A percentile compares a stretch with the other conserved stretches of the same genome.
Conservation (phyloP, 176 grass and related monocot species). For the Eleusine coracana region DNA sequence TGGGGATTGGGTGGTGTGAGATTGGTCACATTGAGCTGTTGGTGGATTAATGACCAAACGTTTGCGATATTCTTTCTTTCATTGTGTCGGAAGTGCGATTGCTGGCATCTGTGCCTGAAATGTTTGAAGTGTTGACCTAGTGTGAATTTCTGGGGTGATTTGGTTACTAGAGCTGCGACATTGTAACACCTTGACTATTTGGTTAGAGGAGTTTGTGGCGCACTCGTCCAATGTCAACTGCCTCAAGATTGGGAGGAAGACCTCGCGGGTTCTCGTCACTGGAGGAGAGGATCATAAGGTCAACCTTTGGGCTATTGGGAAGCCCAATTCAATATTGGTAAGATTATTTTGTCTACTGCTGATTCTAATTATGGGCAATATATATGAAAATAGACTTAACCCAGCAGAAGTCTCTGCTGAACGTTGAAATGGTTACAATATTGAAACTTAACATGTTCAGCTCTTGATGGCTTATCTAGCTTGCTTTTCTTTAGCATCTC, state of each 20-base stretch:
- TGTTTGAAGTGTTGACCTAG: not conserved
- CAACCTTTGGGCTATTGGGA: constrained; percentile 94
- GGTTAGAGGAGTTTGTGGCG: constrained; percentile 93
- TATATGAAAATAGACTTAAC: constrained; percentile 9
- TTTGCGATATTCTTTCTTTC: not conserved
- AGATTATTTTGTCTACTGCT: constrained; percentile 25
- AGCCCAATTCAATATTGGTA: constrained; percentile 96
- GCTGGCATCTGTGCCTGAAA: not conserved
- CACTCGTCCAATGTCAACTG: constrained; percentile 98
- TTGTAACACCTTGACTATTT: constrained; percentile 71
- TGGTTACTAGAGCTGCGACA: not conserved
- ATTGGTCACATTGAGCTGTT: not conserved
- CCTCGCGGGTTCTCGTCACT: constrained; percentile 89
- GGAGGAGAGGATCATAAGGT: constrained; percentile 97
- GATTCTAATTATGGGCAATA: not conserved
- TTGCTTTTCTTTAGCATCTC: not conserved
- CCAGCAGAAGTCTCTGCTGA: not conserved
- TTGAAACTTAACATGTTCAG: constrained; percentile 13
- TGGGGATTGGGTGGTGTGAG: not conserved
- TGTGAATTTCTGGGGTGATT: not conserved
- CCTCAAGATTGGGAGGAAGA: constrained; percentile 95
- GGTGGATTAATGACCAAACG: not conserved
- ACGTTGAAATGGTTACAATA: not conserved
- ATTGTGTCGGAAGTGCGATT: not conserved
- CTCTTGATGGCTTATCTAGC: constrained; percentile 14